These are phyloP conservation scores for Candida frijolesensis DNA, from an alignment of 1,139 yeast genomes.

Conservation along the genomic window DNA sequence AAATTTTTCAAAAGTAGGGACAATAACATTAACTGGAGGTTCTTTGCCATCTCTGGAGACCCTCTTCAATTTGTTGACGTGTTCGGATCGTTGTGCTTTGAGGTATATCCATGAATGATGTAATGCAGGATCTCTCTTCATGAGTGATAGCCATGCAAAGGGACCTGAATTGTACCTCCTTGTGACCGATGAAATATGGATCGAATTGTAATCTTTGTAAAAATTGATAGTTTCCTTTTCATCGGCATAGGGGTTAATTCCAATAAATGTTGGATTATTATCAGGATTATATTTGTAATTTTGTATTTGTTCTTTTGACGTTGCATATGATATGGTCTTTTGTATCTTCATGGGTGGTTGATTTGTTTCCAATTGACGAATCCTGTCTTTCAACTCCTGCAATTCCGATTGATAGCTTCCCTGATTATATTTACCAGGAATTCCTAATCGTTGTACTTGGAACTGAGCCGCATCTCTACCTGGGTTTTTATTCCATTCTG, in stretches of 20 bases:
- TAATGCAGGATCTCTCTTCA: slow-evolving; percentile 36
- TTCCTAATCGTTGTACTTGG: slow-evolving; percentile 6
- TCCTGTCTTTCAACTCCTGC: slow-evolving; percentile 6
- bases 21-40: neutral
- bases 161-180: slow-evolving; percentile 40
- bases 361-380: slow-evolving; percentile 10
- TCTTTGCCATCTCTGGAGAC: neutral
- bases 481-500: slow-evolving; percentile 17
- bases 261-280: slow-evolving; percentile 23
- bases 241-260: slow-evolving; percentile 31
- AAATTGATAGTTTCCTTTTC: slow-evolving; percentile 31
- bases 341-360: neutral
- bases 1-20: neutral
- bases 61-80: neutral
- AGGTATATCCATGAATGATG: slow-evolving; percentile 19
- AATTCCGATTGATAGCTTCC: neutral
- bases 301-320: slow-evolving; percentile 3
- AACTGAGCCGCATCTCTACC: slow-evolving; percentile 3
- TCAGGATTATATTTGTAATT: slow-evolving; percentile 12
- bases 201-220: slow-evolving; percentile 33
- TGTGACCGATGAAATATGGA: slow-evolving; percentile 23
- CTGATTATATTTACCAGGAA: neutral
- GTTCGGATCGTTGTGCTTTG: slow-evolving; percentile 1
- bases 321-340: neutral
- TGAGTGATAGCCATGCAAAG: slow-evolving; percentile 41